Evolutionary conservation across 352 stramenopile species (phyloP).

Genomic region (Albugo laibachii): DNA sequence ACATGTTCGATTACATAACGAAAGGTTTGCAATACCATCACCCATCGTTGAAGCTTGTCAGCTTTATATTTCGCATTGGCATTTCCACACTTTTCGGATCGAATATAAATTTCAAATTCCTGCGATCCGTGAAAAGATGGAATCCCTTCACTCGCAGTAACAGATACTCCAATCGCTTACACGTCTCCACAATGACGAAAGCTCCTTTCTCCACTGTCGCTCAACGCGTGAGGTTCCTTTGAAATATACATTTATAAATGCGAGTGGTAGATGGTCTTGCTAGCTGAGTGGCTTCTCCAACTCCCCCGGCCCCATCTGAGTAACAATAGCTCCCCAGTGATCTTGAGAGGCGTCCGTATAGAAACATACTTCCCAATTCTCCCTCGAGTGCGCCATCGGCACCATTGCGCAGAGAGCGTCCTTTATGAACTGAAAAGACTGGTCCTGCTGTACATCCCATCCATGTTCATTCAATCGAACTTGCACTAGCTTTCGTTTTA

Average conservation of each 20-base stretch:
- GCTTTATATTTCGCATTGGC: conserved; percentile 8
- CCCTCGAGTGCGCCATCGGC: conserved; percentile 2
- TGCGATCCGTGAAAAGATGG: conserved; percentile 10
- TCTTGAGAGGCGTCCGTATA: conserved; percentile 1
- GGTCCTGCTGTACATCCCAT: conserved; percentile 1
- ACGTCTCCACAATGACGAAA: conserved; percentile 9
- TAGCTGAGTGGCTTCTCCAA: too few species aligned
- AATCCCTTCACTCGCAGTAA: conserved; percentile 6
- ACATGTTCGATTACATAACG: conserved; percentile 11
- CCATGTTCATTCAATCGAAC: neutral
- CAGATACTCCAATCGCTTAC: conserved; percentile 8
- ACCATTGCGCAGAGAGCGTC: conserved; percentile 2
- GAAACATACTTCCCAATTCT: neutral
- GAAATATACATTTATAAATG: conserved; percentile 11
- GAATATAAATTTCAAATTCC: conserved; percentile 11
- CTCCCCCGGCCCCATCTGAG: too few species aligned
- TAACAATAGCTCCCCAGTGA: too few species aligned
- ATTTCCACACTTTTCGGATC: conserved; percentile 2
- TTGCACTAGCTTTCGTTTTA: too few species aligned
- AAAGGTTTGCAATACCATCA: conserved; percentile 10
- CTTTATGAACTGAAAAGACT: neutral
- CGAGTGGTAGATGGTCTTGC: conserved; percentile 7
- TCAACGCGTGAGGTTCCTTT: conserved; percentile 1
- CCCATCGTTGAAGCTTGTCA: too few species aligned
- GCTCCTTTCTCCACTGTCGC: conserved; percentile 10